Base-by-base conservation (phyloP, 2,329 filamentous ascomycete species). In the Talaromyces sp. region DNA sequence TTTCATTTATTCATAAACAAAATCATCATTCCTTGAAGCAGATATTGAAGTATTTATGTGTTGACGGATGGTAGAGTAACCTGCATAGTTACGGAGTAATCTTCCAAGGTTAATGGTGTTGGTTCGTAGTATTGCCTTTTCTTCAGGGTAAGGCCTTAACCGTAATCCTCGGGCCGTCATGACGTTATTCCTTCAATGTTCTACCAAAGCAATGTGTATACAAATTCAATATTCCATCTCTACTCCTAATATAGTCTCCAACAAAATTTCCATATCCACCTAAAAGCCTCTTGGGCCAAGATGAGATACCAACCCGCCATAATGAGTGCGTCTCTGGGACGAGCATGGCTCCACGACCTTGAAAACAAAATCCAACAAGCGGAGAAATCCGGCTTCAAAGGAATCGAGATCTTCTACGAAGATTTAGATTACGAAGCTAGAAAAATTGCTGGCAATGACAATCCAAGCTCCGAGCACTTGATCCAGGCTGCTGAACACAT, bases 401-500 rank as follows among this genome's bases (percentile, higher is more conserved):
- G 87, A 47, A 82, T 93, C 58, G 89, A 93, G 68, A 78, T 91
- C 17, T 91, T 91, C 76, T 86, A 87, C 70, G 89, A 93, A 67
- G 89, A 93, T 68, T 80, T 93, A 3, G 75, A 83, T 53, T 83
- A 85, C 62, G 65, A 88, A 13, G 83, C 86, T 59, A 61, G 69
- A 29, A 70, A 77, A 1, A 67, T 80, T 66, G 76, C 2, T 77
- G 77, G 37, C 70, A 72, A 29, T 65, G 75, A 22, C 73, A 70
- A 2, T 62, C 72, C 13, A 65, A 75, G 9, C 79, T 78, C 59
- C 78, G 51, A 53, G 5, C 29, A 58, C 10, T 49, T 86, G 35
- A 62, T 88, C 17, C 65, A 75, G 5, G 87, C 87, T 1, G 86
- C 88, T 22, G 67, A 71, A 3, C 72, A 80, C 17, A 81, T 89